Evolutionary conservation across 83 land plant species (phyloP), one percentile per base, ranked within the genome.

Genomic region (Diphasiastrum complanatum): DNA sequence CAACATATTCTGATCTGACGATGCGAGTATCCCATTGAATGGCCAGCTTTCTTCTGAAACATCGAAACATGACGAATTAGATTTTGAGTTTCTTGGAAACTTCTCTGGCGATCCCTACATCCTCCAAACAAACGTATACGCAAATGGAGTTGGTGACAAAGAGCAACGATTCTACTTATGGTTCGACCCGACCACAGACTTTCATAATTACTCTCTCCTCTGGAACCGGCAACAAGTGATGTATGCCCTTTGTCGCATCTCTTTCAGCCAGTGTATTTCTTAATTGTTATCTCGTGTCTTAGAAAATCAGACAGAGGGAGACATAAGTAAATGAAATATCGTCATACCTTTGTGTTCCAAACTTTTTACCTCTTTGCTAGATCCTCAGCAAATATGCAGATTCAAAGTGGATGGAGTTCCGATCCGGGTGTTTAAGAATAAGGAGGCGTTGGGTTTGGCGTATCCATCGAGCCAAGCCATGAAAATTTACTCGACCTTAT

Each of bases 401-500:
- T 77, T 83, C 61, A 59, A 70, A 73, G 85, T 84, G 52, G 89
- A 84, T 40, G 54, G 60, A 56, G 54, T 78, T 16, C 85, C 83
- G 16, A 79, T 85, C 18, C 76, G 89, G 26, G 63, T 73, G 16
- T 80, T 74, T 51, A 69, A 63, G 47, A 79, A 77, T 76, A 79
- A 78, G 25, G 81, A 65, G 19, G 83, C 63, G 50, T 59, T 72
- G 46, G 86, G 89, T 4, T 69, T 75, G 19, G 56, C 78, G 5
- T 85, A n/a, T 37, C 89, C 86, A 1, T 72, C 62, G 50, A 61
- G 62, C 74, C 85, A 82, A 64, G 85, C 85, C 18, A 81, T 85
- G 89, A 22, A 66, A 35, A n/a, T 85, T 34, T 68, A 74, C 32
- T 33, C 40, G 4, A 85, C 71, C 75, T 60, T 85, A 35, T 85